Base-by-base conservation (phyloP, 148 eudicot species). In the Agrostemma githago region DNA sequence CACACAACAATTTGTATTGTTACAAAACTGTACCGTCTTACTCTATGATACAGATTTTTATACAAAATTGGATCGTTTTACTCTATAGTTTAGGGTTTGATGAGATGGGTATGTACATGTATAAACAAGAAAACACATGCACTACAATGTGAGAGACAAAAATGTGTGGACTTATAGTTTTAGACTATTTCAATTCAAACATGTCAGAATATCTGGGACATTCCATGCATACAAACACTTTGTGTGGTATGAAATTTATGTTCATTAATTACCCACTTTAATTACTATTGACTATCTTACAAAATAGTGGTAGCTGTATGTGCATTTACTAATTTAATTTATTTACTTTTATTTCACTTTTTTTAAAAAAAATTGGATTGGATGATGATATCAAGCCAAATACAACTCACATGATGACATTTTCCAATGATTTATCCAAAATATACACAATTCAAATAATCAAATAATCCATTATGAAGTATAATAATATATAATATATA, bases 191-290 rank as follows among this genome's bases (percentile, higher is more conserved):
- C 51, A 66, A 66, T 34, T 63, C 39, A 80, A 67, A 77, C 80
- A 76, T 80, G 83, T 80, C 83, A 76, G 83, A 61, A 80, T 80
- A 76, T 76, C 38, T 61, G 83, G 77, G 73, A 80, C 83, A 80
- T 80, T 80, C 80, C 77, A 76, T 72, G 72, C 70, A 54, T 20
- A 19, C 44, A 62, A 20, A n/a, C 67, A 7, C 48, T 67, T 43
- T 66, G 37, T n/a, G 39, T 67, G 10, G 54, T 16, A 51, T 67
- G 54, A 4, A 16, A 6, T 66, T 66, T 14, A n/a, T 41, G 14
- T 53, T 68, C 81, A 79, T 79, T 75, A 64, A 74, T 70, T 70
- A 75, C 75, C 34, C 62, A 56, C 72, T 65, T 71, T 26, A 26
- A 26, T 26, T 26, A 26, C 34, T 26, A 26, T 26, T 26, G 1